Evolutionary conservation across 495 filamentous ascomycete species (phyloP), one percentile per base, ranked within the genome.

Genomic region (Neurospora sp.): DNA sequence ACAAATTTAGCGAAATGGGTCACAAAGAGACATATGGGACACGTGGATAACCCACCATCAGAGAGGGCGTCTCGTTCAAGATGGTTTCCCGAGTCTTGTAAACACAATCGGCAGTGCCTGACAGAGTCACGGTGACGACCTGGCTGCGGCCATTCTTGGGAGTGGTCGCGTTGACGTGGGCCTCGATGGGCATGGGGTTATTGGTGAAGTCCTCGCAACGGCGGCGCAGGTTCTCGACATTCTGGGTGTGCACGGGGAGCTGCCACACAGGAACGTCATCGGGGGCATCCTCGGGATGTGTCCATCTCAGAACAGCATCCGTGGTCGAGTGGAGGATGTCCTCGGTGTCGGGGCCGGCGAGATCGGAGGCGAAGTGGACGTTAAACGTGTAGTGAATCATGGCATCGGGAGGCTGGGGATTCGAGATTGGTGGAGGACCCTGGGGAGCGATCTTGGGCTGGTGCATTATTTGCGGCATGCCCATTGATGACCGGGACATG

Each of bases 281-380:
- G 70, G 92, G 89, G 68, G 90, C 91, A 73, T 91, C 93, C 79
- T 92, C 92, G 72, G 96, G 91, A 80, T 96, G 94, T 31, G 93
- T 93, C 96, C 96, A 99, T 76, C 92, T 90, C 72, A 92, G 88
- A 12, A 95, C 87, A 48, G 94, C 94, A 71, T 90, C 90, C 71
- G 89, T 87, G 73, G 90, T 96, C 74, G 94, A 94, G 82, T 97
- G 92, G 69, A 98, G 84, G 75, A 98, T 92, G 81, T 98, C 94
- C 78, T 96, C 92, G 76, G 89, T 88, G 75, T 97, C 93, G 75
- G 96, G 96, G 38, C 96, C 96, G 74, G 92, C 89, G 72, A 97
- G 88, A 75, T 94, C 92, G 68, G 93, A 96, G 72, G 93, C 89
- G 83, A 99, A 97, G 40, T 96, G 96, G 9, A 98, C 91, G 79